Base-by-base conservation (phyloP, 75 land plant genomes). In the Selaginella moellendorffii region DNA sequence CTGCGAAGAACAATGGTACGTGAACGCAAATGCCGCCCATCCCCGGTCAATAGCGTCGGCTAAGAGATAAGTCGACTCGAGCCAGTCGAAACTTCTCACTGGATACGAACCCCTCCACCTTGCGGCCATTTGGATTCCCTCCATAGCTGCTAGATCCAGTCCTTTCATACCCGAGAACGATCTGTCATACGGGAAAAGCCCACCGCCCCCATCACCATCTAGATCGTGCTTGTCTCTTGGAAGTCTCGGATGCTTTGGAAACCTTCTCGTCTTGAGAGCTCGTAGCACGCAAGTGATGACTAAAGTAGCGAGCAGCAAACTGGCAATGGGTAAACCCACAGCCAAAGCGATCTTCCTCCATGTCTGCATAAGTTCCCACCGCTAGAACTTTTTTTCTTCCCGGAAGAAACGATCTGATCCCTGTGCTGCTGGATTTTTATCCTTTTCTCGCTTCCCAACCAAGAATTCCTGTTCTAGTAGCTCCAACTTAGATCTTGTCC, bases 1-100 rank as follows among this genome's bases (percentile, higher is more conserved):
- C 54, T 19, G 27, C 0, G 31, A 18, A 10, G 80, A 58, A 54
- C 64, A 67, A 51, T 51, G 64, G 46, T 61, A 54, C 8, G 78
- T 75, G 69, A 82, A 88, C 9, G 81, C 77, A 65, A 91, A 91
- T 0, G 78, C 54, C 2, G 76, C 27, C 97, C 93, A 91, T 2
- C 97, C 97, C 59, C 77, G 73, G 69, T 91, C 88, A 51, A 84
- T 78, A 0, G 88, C 93, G 30, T 83, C 93, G 10, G 73, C 62
- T 25, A 87, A 42, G 1, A 88, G 79, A 18, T 69, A 65, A 2
- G 92, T 86, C 53, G 82, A 68, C 27, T 91, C 85, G 2, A 54
- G 66, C 97, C 97, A 90, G 8, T 66, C 71, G 66, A 90, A 90
- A 36, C 14, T n/a, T n/a, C n/a, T n/a, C n/a, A n/a, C n/a, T n/a